These are phyloP conservation scores for Capsicum chinense DNA, from an alignment of 257 asterid species.

Conservation along the genomic window DNA sequence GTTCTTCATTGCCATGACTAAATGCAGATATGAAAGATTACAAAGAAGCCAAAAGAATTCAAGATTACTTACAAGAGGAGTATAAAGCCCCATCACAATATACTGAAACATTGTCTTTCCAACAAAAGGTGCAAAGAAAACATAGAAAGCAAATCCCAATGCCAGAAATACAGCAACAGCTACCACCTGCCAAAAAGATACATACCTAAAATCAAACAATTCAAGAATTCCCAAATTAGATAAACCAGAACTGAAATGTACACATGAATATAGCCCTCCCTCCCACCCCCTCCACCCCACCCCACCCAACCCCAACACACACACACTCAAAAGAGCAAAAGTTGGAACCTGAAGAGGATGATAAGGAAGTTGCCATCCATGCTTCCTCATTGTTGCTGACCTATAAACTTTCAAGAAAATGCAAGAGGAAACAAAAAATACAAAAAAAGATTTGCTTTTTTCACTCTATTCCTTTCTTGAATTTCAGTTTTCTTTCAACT, in stretches of 20 bases:
- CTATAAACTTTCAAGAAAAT: conserved; percentile 46
- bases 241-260: not conserved
- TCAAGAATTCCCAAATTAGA: conserved; percentile 5
- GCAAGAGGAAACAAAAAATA: not conserved
- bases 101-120: conserved; percentile 83
- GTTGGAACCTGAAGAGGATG: conserved; percentile 94
- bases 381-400: conserved; percentile 82
- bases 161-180: conserved; percentile 99
- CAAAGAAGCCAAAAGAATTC: conserved; percentile 7
- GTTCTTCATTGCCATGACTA: conserved; percentile 32
- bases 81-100: conserved; percentile 84
- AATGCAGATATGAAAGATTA: conserved; percentile 22
- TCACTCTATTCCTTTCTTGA: conserved; percentile 34
- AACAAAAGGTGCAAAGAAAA: conserved; percentile 98
- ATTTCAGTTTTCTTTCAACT: conserved; percentile 36
- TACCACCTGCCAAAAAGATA: conserved; percentile 69
- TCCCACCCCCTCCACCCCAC: not conserved
- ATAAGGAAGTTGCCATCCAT: conserved; percentile 99
- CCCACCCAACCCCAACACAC: too few relatives aligned
- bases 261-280: not conserved
- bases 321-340: not conserved
- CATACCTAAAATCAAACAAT: conserved; percentile 31
- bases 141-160: conserved; percentile 97
- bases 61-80: conserved; percentile 87
- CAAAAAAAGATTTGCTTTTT: conserved; percentile 32